These are phyloP conservation scores for Juglanconis sp. DNA, from an alignment of 2,329 filamentous ascomycete species.

Conservation along the genomic window DNA sequence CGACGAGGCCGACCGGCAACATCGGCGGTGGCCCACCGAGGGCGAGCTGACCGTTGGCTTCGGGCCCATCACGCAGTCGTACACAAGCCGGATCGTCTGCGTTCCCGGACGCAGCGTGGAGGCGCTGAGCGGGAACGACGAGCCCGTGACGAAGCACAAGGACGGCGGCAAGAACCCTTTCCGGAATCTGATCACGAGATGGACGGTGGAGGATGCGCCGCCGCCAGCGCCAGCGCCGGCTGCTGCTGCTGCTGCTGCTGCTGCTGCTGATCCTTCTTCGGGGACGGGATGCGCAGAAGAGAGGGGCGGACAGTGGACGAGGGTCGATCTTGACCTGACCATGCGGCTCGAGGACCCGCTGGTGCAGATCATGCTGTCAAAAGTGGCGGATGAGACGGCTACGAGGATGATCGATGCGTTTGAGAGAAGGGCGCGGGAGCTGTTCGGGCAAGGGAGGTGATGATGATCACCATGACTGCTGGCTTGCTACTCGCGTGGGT, in stretches of 20 bases:
- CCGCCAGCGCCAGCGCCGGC: slow-evolving; percentile 27
- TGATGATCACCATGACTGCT: background rate
- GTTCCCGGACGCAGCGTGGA: slow-evolving; percentile 71
- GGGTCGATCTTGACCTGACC: slow-evolving; percentile 72
- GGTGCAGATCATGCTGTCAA: slow-evolving; percentile 76
- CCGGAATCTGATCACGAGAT: slow-evolving; percentile 66
- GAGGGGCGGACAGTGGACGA: slow-evolving; percentile 51
- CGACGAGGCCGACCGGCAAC: background rate
- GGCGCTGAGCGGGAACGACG: slow-evolving; percentile 64
- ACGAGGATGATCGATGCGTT: slow-evolving; percentile 91
- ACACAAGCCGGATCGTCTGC: slow-evolving; percentile 77
- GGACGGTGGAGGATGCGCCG: slow-evolving; percentile 53
- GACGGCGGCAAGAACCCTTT: slow-evolving; percentile 39
- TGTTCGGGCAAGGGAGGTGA: slow-evolving; percentile 39
- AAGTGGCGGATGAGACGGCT: slow-evolving; percentile 80
- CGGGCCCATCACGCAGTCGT: slow-evolving; percentile 78
- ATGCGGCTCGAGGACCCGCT: slow-evolving; percentile 88
- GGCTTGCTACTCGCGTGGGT: background rate
- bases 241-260: slow-evolving; percentile 8
- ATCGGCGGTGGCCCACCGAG: slow-evolving; percentile 63
- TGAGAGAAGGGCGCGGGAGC: slow-evolving; percentile 69
- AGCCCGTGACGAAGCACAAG: slow-evolving; percentile 38
- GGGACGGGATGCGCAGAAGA: slow-evolving; percentile 10
- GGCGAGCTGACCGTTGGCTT: slow-evolving; percentile 84
- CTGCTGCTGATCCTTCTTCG: slow-evolving; percentile 3